A percentile compares a stretch with the other conserved stretches of the same genome.
phyloP scores from a whole-genome alignment of 306 rosid species.

The Prunus mira region DNA sequence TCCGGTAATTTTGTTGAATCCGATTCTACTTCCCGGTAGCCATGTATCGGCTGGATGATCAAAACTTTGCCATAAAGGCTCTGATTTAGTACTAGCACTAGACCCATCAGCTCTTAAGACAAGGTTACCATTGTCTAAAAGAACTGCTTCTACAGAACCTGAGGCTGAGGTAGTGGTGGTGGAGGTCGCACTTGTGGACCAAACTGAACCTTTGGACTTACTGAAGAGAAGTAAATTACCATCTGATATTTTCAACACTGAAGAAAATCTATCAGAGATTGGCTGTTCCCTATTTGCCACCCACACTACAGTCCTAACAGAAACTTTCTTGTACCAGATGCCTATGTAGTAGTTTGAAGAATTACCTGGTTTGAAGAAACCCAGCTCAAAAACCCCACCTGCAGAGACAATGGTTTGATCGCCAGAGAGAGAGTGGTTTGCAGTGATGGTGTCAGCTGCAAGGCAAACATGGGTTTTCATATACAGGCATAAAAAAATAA shows the following conservation, averaged over 20 bases:
- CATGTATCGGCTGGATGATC: background rate
- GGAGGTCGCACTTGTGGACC: background rate
- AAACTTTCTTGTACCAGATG: background rate
- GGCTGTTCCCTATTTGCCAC: background rate
- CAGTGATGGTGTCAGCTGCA: background rate
- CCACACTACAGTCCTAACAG: background rate
- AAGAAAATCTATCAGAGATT: background rate
- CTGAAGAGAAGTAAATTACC: conserved; percentile 2
- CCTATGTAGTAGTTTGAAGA: background rate
- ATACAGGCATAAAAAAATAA: too few relatives aligned
- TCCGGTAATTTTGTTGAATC: conserved; percentile 26
- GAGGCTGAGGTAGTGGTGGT: background rate
- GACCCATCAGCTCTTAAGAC: background rate
- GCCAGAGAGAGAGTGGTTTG: background rate
- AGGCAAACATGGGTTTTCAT: background rate
- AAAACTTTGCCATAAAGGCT: background rate
- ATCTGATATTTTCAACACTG: background rate
- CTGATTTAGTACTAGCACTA: background rate
- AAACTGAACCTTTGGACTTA: background rate
- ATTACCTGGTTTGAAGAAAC: too few relatives aligned
- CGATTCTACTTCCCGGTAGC: conserved; percentile 24
- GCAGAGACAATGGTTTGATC: background rate
- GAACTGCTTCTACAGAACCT: background rate
- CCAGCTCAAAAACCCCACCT: too few relatives aligned
- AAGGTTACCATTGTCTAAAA: conserved; percentile 1